Base-by-base conservation (phyloP, 805 yeast species). In the Ascoidea rubescens region DNA sequence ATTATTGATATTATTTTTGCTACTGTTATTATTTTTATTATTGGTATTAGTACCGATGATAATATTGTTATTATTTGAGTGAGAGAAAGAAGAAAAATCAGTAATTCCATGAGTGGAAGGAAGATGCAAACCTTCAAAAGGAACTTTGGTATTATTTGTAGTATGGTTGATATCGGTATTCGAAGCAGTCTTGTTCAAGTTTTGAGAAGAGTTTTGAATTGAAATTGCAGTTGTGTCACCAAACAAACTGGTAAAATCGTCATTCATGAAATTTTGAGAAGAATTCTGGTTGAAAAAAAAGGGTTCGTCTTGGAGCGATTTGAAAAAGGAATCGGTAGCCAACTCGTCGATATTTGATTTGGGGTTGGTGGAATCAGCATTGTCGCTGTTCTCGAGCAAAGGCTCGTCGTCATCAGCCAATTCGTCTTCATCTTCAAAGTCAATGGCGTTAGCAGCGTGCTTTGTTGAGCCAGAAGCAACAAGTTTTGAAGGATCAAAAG, bases 391-490 rank as follows among this genome's bases (percentile, higher is more conserved):
- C 2, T 53, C 54, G n/a, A 57, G 57, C 1, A 45, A 57, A 10
- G 47, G 55, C 5, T 54, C 53, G 17, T 57, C 58, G 7, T 57
- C 60, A 2, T 57, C 61, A 33, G 52, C 51, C 48, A 53, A 54
- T 28, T 56, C 52, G 4, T 44, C 53, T 48, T 65, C 59, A 8
- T 87, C 96, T 61, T 87, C 96, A 63, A 86, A 91, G 65, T 91
- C 98, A 37, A 89, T 71, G 7, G 99, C 99, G 64, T 90, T 91
- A 5, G 79, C 96, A 1, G 93, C 90, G 65, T 90, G 98, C 52
- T 75, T 74, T 69, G 65, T 77, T 31, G 43, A 37, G 14, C 43
- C 50, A 51, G 45, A 50, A 46, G 16, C 53, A 52, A 46, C 49
- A 32, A 42, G 52, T 52, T 42, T 45, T 43, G 49, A 30, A 8